A percentile compares a stretch with the other conserved stretches of the same genome.
phyloP scores from a whole-genome alignment of 495 filamentous ascomycete genomes.

The Apodospora peruviana region DNA sequence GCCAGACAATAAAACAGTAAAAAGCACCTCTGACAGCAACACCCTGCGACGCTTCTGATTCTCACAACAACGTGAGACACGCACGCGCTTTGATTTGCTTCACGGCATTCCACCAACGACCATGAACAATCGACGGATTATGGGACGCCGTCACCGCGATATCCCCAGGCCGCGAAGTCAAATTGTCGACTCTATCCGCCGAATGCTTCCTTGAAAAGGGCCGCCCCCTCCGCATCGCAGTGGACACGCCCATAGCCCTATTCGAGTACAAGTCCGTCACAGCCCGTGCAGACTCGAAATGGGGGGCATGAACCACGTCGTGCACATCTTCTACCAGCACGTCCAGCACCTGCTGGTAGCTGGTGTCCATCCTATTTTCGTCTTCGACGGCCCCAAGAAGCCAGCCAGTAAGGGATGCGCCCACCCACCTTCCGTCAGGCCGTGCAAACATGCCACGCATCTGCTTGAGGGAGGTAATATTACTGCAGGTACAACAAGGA shows the following conservation, averaged over 20 bases:
- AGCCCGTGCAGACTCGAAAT: background rate
- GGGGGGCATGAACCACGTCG: background rate
- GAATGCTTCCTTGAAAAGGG: background rate
- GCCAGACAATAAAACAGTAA: background rate
- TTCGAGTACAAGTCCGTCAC: background rate
- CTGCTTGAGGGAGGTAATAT: background rate
- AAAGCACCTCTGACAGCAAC: background rate
- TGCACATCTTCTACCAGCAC: background rate
- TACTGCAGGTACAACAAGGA: too few relatives aligned
- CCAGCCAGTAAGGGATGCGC: background rate
- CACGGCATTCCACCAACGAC: too few relatives aligned
- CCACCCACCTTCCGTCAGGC: background rate
- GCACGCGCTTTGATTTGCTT: too few relatives aligned
- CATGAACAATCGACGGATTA: too few relatives aligned
- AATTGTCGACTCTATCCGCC: background rate
- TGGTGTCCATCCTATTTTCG: slow-evolving; percentile 1
- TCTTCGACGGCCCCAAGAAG: background rate
- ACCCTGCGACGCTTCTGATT: too few relatives aligned
- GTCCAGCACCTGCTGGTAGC: background rate
- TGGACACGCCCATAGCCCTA: background rate
- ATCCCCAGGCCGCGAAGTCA: background rate
- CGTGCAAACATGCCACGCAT: background rate
- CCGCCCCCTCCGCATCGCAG: background rate
- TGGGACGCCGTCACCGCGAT: too few relatives aligned
- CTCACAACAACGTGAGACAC: too few relatives aligned